Evolutionary conservation across 192 early-diverging fungal species (phyloP), one percentile per base, ranked within the genome.

Genomic region (Backusella westeae): DNA sequence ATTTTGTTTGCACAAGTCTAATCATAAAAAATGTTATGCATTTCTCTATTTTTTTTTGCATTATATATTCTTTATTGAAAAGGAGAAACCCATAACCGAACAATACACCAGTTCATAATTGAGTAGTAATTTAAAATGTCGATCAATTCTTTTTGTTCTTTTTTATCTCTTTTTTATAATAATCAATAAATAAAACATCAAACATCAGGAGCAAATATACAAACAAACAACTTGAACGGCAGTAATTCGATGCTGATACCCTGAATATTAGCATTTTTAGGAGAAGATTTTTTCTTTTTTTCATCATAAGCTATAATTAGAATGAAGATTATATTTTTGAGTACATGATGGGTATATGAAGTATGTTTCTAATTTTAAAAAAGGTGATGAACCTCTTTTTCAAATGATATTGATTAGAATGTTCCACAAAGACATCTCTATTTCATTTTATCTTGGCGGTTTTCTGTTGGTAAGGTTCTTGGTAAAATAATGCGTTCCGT

Each of bases 371-470:
- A 29, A 26, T 29, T 63, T 29, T 63, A 63, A 26, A 63, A 49
- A 63, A 63, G 12, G 3, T 63, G 56, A 44, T 19, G 42, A 44
- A 44, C 42, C 56, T 63, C 21, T 63, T 59, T 26, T 59, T 23
- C 21, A 26, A 63, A 14, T 4, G 12, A 26, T 4, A 29, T 3
- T 63, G 56, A 63, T 63, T 63, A 14, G n/a, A 63, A 63, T 29
- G 56, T 63, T 63, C 23, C 23, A 63, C 56, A 63, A 23, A 29
- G 12, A 23, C 21, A 63, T 63, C 10, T 4, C 2, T 4, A 12
- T 56, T 56, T 56, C 53, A 56, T 56, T 56, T 56, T 63, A 63
- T 63, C 56, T 63, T 63, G 56, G 56, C 56, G 26, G 56, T 29
- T 63, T 12, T 23, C 9, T 63, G 10, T 23, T 63, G 10, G 3